Percentiles rank a stretch among this genome's conserved stretches.
phyloP scores from a whole-genome alignment of 2,329 filamentous ascomycete species.

The Aspergillus flavus region DNA sequence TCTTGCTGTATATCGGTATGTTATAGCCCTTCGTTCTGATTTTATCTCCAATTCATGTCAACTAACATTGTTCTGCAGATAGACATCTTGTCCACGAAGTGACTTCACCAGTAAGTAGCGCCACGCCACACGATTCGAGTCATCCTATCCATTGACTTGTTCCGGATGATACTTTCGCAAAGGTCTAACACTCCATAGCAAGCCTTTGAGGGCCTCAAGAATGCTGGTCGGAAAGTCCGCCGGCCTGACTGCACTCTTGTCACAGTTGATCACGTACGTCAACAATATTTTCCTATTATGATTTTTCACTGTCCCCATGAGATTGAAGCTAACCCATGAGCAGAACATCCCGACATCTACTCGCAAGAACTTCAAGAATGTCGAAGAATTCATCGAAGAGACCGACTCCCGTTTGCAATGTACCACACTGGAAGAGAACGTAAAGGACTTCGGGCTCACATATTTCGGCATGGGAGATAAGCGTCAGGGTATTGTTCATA shows the following conservation, averaged over 20 bases:
- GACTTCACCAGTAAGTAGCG: conserved; percentile 79
- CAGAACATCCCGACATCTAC: conserved; percentile 93
- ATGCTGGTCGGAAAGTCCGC: conserved; percentile 83
- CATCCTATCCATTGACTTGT: neutral
- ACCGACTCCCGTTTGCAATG: conserved; percentile 92
- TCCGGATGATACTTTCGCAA: neutral
- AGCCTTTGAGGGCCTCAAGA: conserved; percentile 94
- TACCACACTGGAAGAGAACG: conserved; percentile 93
- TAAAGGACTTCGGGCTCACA: conserved; percentile 93
- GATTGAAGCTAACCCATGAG: conserved; percentile 15
- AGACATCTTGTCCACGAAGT: conserved; percentile 98
- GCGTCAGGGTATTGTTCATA: conserved; percentile 96
- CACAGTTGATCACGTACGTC: conserved; percentile 90
- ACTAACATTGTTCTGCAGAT: conserved; percentile 57
- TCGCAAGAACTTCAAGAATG: conserved; percentile 90
- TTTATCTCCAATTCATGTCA: neutral
- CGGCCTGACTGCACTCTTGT: conserved; percentile 95
- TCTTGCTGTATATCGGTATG: conserved; percentile 89
- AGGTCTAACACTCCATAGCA: conserved; percentile 59
- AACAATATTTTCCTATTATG: neutral
- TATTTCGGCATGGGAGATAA: conserved; percentile 97
- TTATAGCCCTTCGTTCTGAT: conserved; percentile 10
- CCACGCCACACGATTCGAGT: neutral
- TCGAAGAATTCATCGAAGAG: conserved; percentile 91
- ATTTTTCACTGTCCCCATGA: conserved; percentile 6